Base-by-base conservation (phyloP, 2,329 filamentous ascomycete species). In the Pleurostoma richardsiae region DNA sequence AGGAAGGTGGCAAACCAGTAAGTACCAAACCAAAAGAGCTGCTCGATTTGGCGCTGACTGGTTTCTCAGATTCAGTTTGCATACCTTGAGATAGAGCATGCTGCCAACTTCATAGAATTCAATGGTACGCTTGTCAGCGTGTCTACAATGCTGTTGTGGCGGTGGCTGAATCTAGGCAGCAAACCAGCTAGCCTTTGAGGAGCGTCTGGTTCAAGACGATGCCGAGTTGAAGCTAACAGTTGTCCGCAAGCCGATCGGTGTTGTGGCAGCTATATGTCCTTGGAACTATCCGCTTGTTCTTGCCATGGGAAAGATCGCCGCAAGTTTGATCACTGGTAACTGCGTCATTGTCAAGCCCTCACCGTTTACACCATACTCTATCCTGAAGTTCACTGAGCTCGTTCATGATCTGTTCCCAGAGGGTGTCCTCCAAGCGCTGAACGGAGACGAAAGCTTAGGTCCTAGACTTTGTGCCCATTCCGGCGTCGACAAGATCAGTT, bases 391-490 rank as follows among this genome's bases (percentile, higher is more conserved):
- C n/a, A 74, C 70, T 10, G 80, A 85, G 60, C 59, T 86, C 3
- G 78, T 71, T 0, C 70, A 77, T 47, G 59, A 72, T 27, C 67
- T 83, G 62, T 79, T 85, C 62, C 80, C 80, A 2, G 73, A 78
- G 1, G 82, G 82, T 38, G 78, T 86, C n/a, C 58, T 85, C 2
- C 80, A 85, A 55, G 76, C 70, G 0, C 61, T 86, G 3, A 76
- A 76, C 44, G 82, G 82, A 5, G 79, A 79, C 44, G 80, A 85
- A 53, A 67, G 70, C 39, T 72, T 86, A 5, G 82, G 82, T 4
- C 78, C 76, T 1, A 72, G 70, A 70, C 60, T 85, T 44, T 82
- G 79, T 0, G 61, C 59, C n/a, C 81, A 85, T 55, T 77, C 79
- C 0, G 76, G 70, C 26, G 73, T 85, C 46, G 70, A 75, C 47